phyloP scores from a whole-genome alignment of 2,329 filamentous ascomycete genomes.

The Hawksworthiomyces lignivorus region DNA sequence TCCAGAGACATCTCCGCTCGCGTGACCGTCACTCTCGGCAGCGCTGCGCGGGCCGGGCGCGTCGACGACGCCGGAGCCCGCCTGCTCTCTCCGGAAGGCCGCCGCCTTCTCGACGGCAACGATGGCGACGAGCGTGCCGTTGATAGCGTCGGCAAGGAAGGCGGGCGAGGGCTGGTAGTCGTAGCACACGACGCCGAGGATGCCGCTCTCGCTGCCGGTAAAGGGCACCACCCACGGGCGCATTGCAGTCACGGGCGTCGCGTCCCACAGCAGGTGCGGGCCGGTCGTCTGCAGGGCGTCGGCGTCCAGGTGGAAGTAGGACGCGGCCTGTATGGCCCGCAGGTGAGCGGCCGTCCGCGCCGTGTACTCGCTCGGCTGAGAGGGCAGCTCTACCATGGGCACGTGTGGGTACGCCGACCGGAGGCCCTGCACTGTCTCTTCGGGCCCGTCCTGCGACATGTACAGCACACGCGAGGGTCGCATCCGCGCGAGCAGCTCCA shows the following conservation, averaged over 20 bases:
- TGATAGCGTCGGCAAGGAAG: constrained; percentile 56
- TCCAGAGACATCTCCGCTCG: background rate
- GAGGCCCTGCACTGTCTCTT: constrained; percentile 48
- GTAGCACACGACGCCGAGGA: constrained; percentile 61
- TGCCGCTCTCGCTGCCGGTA: constrained; percentile 37
- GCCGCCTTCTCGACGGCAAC: constrained; percentile 49
- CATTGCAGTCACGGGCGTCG: constrained; percentile 46
- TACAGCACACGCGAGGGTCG: constrained; percentile 58
- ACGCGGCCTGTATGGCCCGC: constrained; percentile 68
- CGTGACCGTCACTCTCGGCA: background rate
- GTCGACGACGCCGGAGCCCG: too few relatives aligned
- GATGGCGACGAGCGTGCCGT: constrained; percentile 62
- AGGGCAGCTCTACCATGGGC: constrained; percentile 46
- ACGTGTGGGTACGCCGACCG: constrained; percentile 33
- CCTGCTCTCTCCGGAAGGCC: constrained; percentile 34
- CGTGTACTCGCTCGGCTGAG: constrained; percentile 47
- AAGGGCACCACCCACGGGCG: constrained; percentile 59
- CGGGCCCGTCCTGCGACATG: constrained; percentile 56
- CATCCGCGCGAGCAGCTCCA: constrained; percentile 45
- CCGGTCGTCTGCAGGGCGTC: background rate
- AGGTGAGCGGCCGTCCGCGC: constrained; percentile 57
- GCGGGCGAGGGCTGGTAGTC: constrained; percentile 53
- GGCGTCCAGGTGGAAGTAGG: constrained; percentile 59
- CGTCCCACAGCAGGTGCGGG: constrained; percentile 35
- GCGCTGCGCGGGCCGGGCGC: background rate